Percentiles rank a stretch among this genome's conserved stretches.
Evolutionary conservation across 2,329 filamentous ascomycete genomes (phyloP).

Genomic region (Monosporascus sp.): DNA sequence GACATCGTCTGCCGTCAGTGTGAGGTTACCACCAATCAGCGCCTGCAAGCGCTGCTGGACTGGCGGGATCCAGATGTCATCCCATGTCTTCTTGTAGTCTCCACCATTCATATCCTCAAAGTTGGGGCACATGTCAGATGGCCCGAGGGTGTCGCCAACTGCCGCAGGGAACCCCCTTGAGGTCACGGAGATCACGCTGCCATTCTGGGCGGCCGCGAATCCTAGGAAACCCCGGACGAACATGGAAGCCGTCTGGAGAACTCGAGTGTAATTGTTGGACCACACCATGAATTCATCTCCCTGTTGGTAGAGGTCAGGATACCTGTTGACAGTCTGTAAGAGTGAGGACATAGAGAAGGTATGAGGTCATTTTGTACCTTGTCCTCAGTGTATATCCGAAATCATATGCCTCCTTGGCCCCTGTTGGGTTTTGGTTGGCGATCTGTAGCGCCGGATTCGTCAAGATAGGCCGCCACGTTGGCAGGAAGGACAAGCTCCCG

Average conservation of each 20-base stretch:
- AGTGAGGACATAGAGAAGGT: not conserved
- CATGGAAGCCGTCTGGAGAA: slow-evolving; percentile 55
- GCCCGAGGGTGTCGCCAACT: slow-evolving; percentile 57
- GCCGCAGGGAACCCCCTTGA: slow-evolving; percentile 43
- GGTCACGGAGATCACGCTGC: slow-evolving; percentile 54
- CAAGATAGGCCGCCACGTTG: slow-evolving; percentile 52
- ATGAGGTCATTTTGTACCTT: slow-evolving; percentile 14
- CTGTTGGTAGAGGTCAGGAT: slow-evolving; percentile 44
- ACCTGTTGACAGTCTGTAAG: slow-evolving; percentile 21
- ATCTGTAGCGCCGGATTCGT: slow-evolving; percentile 51
- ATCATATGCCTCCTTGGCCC: slow-evolving; percentile 55
- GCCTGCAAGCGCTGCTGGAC: slow-evolving; percentile 49
- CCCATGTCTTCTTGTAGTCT: slow-evolving; percentile 41
- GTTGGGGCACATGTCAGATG: slow-evolving; percentile 57
- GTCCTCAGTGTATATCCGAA: slow-evolving; percentile 48
- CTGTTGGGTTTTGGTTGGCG: slow-evolving; percentile 53
- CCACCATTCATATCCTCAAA: slow-evolving; percentile 50
- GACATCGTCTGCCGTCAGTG: slow-evolving; percentile 47
- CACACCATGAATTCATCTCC: slow-evolving; percentile 52
- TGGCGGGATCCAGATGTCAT: slow-evolving; percentile 45
- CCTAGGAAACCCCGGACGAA: slow-evolving; percentile 59
- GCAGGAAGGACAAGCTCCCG: slow-evolving; percentile 50
- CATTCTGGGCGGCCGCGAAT: slow-evolving; percentile 44
- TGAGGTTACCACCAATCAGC: slow-evolving; percentile 48
- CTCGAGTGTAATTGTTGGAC: slow-evolving; percentile 61